Conservation (phyloP, 75 land plant genomes). For the Picea glauca region DNA sequence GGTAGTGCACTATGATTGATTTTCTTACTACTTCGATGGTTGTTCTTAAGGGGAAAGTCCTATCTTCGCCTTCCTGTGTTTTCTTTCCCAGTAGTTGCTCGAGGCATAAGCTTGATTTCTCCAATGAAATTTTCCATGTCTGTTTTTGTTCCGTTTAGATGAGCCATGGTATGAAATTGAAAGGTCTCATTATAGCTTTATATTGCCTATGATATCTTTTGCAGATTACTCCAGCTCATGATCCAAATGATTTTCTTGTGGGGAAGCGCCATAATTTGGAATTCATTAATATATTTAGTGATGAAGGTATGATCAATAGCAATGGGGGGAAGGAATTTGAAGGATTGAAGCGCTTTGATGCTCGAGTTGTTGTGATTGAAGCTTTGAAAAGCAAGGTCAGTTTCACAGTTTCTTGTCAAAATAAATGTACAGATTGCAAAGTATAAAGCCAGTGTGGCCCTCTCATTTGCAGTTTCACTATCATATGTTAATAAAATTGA, state of each 20-base stretch:
- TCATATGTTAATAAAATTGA: not conserved
- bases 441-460: not conserved
- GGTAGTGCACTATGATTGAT: slow-evolving; percentile 27
- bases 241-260: slow-evolving; percentile 95
- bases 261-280: slow-evolving; percentile 90
- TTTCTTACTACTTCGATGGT: not conserved
- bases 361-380: slow-evolving; percentile 70
- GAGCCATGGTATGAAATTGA: not conserved
- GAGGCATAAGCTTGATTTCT: not conserved
- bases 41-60: too few relatives aligned
- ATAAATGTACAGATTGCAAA: not conserved
- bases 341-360: slow-evolving; percentile 87
- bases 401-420: not conserved
- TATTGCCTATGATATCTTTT: not conserved
- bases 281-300: slow-evolving; percentile 88
- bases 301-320: slow-evolving; percentile 88
- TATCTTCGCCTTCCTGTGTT: not conserved
- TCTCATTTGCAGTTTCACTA: too few relatives aligned
- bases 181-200: not conserved
- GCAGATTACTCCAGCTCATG: slow-evolving; percentile 99
- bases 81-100: not conserved
- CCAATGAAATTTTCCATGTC: not conserved
- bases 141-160: not conserved
- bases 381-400: slow-evolving; percentile 75
- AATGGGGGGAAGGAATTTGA: slow-evolving; percentile 76